These are phyloP conservation scores for Luvunga scandens DNA, from an alignment of 345 rosid species.

Conservation along the genomic window DNA sequence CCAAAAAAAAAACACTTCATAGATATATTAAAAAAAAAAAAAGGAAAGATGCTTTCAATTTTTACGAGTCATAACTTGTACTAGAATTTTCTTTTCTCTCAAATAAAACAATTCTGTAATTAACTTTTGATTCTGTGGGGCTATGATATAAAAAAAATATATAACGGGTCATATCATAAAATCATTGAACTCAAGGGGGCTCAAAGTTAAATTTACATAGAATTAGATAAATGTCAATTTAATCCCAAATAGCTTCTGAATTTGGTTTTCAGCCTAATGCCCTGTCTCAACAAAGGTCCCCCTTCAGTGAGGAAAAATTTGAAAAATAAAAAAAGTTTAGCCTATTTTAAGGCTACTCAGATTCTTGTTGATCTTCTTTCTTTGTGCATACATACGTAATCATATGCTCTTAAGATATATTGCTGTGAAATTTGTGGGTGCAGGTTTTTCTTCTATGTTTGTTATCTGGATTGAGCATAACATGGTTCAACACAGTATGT, in stretches of 20 bases:
- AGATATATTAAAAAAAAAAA: too few species aligned
- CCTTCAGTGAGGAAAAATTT: too few species aligned
- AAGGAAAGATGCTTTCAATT: background rate
- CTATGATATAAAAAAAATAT: too few species aligned
- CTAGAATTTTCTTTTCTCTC: background rate
- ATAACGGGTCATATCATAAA: too few species aligned
- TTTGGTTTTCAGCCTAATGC: too few species aligned
- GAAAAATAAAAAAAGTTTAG: too few species aligned
- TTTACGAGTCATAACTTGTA: background rate
- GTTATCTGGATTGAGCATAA: slow-evolving; percentile 84
- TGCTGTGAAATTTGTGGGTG: slow-evolving; percentile 9
- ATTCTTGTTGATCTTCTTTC: too few species aligned
- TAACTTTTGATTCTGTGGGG: background rate
- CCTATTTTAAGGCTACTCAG: too few species aligned
- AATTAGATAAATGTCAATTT: background rate
- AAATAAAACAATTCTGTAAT: background rate
- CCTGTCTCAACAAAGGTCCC: too few species aligned
- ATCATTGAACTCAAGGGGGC: background rate
- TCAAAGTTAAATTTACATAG: background rate
- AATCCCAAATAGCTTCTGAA: background rate
- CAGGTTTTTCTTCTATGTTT: slow-evolving; percentile 84
- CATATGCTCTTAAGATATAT: too few species aligned
- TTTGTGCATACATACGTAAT: too few species aligned
- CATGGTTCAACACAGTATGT: slow-evolving; percentile 99
- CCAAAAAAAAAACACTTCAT: background rate